Evolutionary conservation across 768 basidiomycete species (phyloP).

Genomic region (Trametes elegans): DNA sequence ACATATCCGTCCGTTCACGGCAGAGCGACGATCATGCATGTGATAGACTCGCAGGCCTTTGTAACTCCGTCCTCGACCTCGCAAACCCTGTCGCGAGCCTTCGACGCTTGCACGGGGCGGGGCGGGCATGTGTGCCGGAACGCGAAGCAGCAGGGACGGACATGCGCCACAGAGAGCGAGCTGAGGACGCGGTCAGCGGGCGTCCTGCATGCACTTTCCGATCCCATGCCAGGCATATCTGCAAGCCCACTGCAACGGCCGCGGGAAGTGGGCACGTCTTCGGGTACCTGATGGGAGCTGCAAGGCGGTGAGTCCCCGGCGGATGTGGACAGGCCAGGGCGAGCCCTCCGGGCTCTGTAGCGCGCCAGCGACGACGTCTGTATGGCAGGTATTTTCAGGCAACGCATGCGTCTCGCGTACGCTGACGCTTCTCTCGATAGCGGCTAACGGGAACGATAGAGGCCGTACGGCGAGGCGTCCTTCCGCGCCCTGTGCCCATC

Average conservation of each 20-base stretch:
- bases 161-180: too few species aligned
- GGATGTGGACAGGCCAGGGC: not conserved
- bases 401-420: not conserved
- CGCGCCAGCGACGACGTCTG: too few species aligned
- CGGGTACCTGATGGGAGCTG: not conserved
- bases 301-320: not conserved
- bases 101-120: too few species aligned
- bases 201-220: too few species aligned
- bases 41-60: too few species aligned
- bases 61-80: too few species aligned
- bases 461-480: conserved; percentile 10
- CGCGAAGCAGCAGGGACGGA: too few species aligned
- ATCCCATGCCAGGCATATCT: not conserved
- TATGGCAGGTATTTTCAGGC: conserved; percentile 9
- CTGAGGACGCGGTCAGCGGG: too few species aligned
- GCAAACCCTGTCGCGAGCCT: too few species aligned
- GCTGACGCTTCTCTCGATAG: conserved; percentile 12
- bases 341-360: not conserved
- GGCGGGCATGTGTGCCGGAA: too few species aligned
- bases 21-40: too few species aligned
- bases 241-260: not conserved
- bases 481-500: conserved; percentile 15
- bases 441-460: conserved; percentile 9
- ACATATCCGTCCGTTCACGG: too few species aligned
- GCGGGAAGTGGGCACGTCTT: not conserved